These are phyloP conservation scores for Nicotiana noctiflora DNA, from an alignment of 257 asterid genomes.

Conservation along the genomic window DNA sequence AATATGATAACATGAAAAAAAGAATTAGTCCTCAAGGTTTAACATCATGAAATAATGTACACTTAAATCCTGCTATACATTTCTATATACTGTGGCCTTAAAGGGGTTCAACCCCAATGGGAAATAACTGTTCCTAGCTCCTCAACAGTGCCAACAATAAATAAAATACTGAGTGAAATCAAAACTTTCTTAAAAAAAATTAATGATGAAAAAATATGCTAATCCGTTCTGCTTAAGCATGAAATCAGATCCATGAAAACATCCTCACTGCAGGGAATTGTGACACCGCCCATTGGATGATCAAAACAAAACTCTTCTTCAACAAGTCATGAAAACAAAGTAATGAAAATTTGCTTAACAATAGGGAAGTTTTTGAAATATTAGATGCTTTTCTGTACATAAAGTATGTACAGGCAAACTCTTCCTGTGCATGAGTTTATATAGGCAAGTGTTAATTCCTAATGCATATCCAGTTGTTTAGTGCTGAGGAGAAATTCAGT, in stretches of 20 bases:
- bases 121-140: background rate
- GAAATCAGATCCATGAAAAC: conserved; percentile 26
- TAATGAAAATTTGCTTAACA: no score
- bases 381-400: background rate
- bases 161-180: no score
- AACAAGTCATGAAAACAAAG: conserved; percentile 40
- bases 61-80: no score
- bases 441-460: background rate
- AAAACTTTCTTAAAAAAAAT: background rate
- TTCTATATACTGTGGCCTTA: no score
- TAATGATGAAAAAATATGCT: background rate
- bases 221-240: conserved; percentile 16
- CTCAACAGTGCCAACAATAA: background rate
- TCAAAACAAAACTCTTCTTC: conserved; percentile 57
- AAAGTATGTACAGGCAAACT: no score
- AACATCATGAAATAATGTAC: no score
- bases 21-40: no score
- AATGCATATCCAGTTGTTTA: background rate
- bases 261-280: conserved; percentile 35
- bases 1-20: no score
- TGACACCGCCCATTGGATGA: conserved; percentile 52
- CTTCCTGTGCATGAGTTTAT: no score
- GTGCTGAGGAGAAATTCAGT: no score
- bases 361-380: conserved; percentile 22
- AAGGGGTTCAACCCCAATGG: no score